Conservation (phyloP, 768 basidiomycete genomes). For the Hypsizygus marmoreus region DNA sequence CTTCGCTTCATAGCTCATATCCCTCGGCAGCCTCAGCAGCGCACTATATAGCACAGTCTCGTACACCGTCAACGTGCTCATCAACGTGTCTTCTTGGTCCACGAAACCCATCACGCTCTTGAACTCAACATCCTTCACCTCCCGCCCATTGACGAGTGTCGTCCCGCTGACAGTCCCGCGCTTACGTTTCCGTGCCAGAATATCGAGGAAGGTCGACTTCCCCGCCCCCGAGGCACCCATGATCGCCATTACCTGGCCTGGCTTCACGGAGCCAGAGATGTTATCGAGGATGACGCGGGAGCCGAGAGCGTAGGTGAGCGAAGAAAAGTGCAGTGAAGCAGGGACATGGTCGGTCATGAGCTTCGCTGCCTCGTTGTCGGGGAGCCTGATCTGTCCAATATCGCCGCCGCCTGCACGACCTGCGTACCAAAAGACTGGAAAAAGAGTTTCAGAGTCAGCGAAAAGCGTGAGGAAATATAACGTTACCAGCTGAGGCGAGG, state of each 20-base stretch:
- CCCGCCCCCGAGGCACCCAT: conserved; percentile 98
- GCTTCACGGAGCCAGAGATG: conserved; percentile 81
- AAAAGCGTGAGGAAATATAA: neutral
- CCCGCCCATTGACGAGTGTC: conserved; percentile 84
- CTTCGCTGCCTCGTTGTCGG: conserved; percentile 78
- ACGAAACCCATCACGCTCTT: conserved; percentile 91
- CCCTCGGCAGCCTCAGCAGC: conserved; percentile 82
- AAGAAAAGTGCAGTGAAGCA: conserved; percentile 87
- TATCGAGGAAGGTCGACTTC: conserved; percentile 95
- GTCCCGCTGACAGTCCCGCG: conserved; percentile 73
- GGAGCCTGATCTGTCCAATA: conserved; percentile 72
- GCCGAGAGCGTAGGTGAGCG: conserved; percentile 77
- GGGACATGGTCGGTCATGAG: conserved; percentile 95
- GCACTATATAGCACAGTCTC: conserved; percentile 97
- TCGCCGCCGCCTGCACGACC: conserved; percentile 74
- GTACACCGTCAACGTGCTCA: conserved; percentile 97
- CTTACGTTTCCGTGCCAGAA: conserved; percentile 90
- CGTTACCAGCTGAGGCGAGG: conserved; percentile 59
- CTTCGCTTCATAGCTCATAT: conserved; percentile 97
- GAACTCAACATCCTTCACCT: conserved; percentile 73
- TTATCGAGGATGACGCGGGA: conserved; percentile 71
- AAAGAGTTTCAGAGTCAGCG: conserved; percentile 1
- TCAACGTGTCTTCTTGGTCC: conserved; percentile 97
- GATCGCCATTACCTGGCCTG: conserved; percentile 91
- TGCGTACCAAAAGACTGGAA: conserved; percentile 82